Evolutionary conservation across 2,329 filamentous ascomycete species (phyloP), one percentile per base, ranked within the genome.

Genomic region (Bisporella sp.): DNA sequence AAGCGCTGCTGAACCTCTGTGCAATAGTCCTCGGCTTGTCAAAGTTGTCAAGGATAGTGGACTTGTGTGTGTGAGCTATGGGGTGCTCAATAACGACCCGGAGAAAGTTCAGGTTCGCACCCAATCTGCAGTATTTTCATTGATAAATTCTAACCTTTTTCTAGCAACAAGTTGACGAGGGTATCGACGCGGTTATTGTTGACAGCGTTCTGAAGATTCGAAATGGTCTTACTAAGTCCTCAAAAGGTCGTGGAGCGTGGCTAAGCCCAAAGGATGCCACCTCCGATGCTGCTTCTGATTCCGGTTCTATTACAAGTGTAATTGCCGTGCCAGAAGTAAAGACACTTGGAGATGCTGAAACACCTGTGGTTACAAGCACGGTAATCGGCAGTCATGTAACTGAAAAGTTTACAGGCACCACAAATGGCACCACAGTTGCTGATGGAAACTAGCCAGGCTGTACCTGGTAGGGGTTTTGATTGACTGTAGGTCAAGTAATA

Each of bases 171-270:
- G 89, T 95, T 7, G 87, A 89, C 49, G 89, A 96, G 69, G 92
- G 93, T 45, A 96, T 99, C 54, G 93, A 99, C 65, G 93, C 93
- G 1, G 92, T 99, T 48, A 99, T 99, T 64, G 93, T 97, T 11
- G 93, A 99, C 66, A 93, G 82, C 55, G 92, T 99, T 3, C 78
- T 97, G 31, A 89, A 89, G 40, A 96, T 99, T 59, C 83, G 92
- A 44, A 90, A 96, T 69, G 92, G 89, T 1, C 76, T 99, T 2
- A 64, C 62, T 0, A 64, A 63, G 44, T 63, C 59, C 28, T 54
- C 60, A 1, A 59, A 58, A 41, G 43, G 45, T 4, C 39, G 41
- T 11, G 52, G 33, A 29, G 33, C 39, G 11, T 35, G 35, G 35
- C 21, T 21, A 21, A 21, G 21, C 21, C 21, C 21, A 21, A 21